These are phyloP conservation scores for Podosphaera aphanis DNA, from an alignment of 2,329 filamentous ascomycete species.

Conservation along the genomic window DNA sequence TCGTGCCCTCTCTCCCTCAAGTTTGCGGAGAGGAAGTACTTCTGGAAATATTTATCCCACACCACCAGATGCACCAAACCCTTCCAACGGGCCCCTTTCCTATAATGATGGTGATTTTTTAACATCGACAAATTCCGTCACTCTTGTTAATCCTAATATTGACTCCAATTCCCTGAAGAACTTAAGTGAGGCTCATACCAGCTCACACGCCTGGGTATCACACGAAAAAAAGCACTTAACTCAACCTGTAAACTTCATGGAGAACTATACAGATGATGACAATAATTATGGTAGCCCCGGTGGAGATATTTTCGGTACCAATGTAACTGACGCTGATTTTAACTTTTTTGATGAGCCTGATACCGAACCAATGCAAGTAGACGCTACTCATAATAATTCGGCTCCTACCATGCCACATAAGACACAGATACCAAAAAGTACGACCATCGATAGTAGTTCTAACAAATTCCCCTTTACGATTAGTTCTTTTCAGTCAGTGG, in stretches of 20 bases:
- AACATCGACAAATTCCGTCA: conserved; percentile 26
- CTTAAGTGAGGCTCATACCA: conserved; percentile 6
- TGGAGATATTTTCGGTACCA: conserved; percentile 42
- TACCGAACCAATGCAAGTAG: conserved; percentile 9
- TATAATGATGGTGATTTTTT: conserved; percentile 30
- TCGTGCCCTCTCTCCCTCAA: conserved; percentile 28
- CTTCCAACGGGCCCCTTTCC: conserved; percentile 27
- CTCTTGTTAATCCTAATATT: conserved; percentile 18
- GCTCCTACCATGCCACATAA: not conserved
- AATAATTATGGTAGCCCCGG: conserved; percentile 45
- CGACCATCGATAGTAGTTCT: not conserved
- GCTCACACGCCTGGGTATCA: conserved; percentile 12
- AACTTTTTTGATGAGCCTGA: conserved; percentile 53
- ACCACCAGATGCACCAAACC: conserved; percentile 41
- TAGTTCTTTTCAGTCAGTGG: not conserved
- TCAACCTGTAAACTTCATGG: conserved; percentile 10
- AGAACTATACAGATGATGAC: conserved; percentile 17
- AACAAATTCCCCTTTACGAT: not conserved
- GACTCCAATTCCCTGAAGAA: conserved; percentile 9
- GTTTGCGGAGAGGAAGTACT: conserved; percentile 25
- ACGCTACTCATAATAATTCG: conserved; percentile 4
- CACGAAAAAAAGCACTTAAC: conserved; percentile 9
- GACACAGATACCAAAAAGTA: not conserved
- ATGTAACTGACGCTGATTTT: conserved; percentile 64
- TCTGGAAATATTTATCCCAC: conserved; percentile 44